Percentiles rank a stretch among this genome's conserved stretches.
phyloP scores from a whole-genome alignment of 2,329 filamentous ascomycete species.

The Aspergillus sp. region DNA sequence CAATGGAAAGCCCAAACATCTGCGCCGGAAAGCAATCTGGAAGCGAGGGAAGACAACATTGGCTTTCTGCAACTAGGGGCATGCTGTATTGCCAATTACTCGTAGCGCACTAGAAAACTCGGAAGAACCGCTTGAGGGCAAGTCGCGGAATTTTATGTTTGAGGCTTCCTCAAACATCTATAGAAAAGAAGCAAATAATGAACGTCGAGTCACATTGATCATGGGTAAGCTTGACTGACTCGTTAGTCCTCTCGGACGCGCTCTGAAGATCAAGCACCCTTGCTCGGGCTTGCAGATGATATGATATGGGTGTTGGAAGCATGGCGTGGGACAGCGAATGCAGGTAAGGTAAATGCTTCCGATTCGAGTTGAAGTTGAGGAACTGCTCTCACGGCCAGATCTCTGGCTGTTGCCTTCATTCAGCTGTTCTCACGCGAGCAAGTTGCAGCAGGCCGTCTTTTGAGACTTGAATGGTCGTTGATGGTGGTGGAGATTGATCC shows the following conservation, averaged over 20 bases:
- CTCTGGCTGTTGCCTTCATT: neutral
- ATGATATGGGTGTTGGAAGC: neutral
- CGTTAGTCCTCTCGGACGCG: neutral
- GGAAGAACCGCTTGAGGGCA: neutral
- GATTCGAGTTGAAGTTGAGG: too few relatives aligned
- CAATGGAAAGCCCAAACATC: neutral
- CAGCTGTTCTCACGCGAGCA: neutral
- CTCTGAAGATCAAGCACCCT: neutral
- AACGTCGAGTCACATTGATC: neutral
- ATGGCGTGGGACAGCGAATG: too few relatives aligned
- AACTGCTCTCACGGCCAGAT: neutral
- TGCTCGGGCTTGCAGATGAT: neutral
- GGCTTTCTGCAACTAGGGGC: conserved; percentile 21
- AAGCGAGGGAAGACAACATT: conserved; percentile 21
- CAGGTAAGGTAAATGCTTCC: neutral
- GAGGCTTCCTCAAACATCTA: neutral
- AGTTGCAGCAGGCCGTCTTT: neutral
- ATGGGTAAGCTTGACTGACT: neutral
- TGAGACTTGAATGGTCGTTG: neutral
- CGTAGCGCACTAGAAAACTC: neutral
- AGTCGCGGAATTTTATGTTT: neutral
- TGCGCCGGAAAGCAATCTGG: neutral
- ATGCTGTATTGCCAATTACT: conserved; percentile 13
- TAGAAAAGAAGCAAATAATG: neutral
- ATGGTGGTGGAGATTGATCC: neutral